These are phyloP conservation scores for Neurospora tetrasperma DNA, from an alignment of 495 filamentous ascomycete species.

Conservation along the genomic window DNA sequence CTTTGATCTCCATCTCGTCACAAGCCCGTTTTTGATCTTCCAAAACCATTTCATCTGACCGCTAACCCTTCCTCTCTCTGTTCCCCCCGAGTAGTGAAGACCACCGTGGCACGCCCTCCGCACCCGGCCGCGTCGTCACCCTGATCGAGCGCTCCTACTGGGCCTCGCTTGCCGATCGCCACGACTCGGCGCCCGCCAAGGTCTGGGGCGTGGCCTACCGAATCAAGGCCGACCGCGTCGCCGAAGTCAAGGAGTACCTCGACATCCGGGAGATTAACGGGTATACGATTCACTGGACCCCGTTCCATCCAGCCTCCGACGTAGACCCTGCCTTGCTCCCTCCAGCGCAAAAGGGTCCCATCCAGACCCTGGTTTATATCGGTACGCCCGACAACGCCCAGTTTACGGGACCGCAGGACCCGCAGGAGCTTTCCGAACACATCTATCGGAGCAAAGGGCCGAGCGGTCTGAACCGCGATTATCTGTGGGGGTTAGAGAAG, in stretches of 20 bases:
- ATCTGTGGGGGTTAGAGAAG: conserved; percentile 72
- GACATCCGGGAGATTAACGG: conserved; percentile 97
- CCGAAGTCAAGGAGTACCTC: conserved; percentile 75
- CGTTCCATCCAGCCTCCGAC: conserved; percentile 54
- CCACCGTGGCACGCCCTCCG: conserved; percentile 82
- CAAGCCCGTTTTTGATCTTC: neutral
- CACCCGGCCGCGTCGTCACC: conserved; percentile 86
- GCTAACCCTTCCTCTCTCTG: neutral
- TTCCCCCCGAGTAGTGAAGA: conserved; percentile 53
- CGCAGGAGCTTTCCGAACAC: conserved; percentile 70
- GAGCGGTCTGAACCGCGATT: conserved; percentile 86
- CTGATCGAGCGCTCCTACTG: conserved; percentile 75
- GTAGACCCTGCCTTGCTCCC: conserved; percentile 14
- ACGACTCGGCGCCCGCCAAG: conserved; percentile 40
- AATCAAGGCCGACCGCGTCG: conserved; percentile 60
- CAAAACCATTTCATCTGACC: neutral
- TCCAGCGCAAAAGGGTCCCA: conserved; percentile 14
- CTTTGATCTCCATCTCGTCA: neutral
- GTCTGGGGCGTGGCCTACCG: conserved; percentile 95
- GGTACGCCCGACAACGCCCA: conserved; percentile 90
- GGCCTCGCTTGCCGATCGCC: conserved; percentile 64
- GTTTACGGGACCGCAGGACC: conserved; percentile 76
- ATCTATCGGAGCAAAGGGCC: conserved; percentile 69
- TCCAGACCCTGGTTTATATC: conserved; percentile 73
- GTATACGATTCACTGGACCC: conserved; percentile 81